Evolutionary conservation across 1,284 basidiomycete genomes (phyloP).

Genomic region (Cutaneotrichosporon mucoides): DNA sequence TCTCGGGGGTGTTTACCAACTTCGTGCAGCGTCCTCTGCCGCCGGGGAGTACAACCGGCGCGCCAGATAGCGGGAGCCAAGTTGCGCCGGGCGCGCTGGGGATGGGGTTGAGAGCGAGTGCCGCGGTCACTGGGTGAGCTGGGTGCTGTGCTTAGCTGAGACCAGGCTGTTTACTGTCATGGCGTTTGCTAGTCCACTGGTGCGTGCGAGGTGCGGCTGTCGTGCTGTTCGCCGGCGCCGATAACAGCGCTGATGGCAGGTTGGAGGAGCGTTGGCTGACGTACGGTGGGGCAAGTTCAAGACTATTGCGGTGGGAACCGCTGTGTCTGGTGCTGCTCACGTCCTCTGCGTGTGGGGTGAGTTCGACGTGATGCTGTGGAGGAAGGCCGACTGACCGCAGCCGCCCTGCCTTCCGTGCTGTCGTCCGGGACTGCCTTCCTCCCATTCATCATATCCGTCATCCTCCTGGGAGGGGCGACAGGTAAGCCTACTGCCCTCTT

Average conservation of each 20-base stretch:
- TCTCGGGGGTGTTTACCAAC: slow-evolving; percentile 22
- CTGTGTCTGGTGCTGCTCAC: slow-evolving; percentile 40
- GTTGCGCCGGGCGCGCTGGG: slow-evolving; percentile 57
- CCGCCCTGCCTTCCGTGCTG: slow-evolving; percentile 44
- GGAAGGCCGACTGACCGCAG: not conserved
- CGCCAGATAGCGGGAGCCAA: slow-evolving; percentile 51
- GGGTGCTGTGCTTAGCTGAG: too few relatives aligned
- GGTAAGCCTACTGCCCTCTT: slow-evolving; percentile 17
- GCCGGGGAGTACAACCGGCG: slow-evolving; percentile 60
- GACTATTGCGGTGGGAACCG: slow-evolving; percentile 57
- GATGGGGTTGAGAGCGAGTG: slow-evolving; percentile 28
- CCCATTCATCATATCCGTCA: slow-evolving; percentile 45
- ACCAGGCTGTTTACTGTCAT: slow-evolving; percentile 32
- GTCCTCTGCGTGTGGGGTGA: slow-evolving; percentile 37
- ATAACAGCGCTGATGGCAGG: not conserved
- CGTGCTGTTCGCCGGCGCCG: too few relatives aligned
- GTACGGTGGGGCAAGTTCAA: slow-evolving; percentile 66
- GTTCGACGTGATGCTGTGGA: not conserved
- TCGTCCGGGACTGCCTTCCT: slow-evolving; percentile 10
- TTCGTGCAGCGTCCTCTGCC: slow-evolving; percentile 55
- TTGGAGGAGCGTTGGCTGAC: slow-evolving; percentile 53
- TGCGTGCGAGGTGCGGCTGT: slow-evolving; percentile 6
- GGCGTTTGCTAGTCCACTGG: slow-evolving; percentile 30
- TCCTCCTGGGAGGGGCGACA: slow-evolving; percentile 45
- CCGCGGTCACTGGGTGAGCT: slow-evolving; percentile 23